Evolutionary conservation across 768 basidiomycete genomes (phyloP).

Genomic region (Dacryopinax spathularia): DNA sequence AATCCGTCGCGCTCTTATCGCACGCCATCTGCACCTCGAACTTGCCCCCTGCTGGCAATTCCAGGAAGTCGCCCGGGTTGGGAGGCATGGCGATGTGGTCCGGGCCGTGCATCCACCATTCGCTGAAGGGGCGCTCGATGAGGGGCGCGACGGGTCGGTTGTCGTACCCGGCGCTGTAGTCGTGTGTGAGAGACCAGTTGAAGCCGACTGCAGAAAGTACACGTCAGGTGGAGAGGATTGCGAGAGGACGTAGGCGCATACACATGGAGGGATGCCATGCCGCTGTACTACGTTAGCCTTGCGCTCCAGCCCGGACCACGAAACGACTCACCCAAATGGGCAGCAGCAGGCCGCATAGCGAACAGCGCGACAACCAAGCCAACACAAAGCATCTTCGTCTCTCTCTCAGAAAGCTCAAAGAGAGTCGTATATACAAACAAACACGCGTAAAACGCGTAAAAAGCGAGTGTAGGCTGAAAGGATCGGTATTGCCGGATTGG

Average conservation of each 20-base stretch:
- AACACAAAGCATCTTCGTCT: background rate
- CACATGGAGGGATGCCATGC: background rate
- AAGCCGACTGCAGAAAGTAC: background rate
- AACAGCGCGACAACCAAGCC: background rate
- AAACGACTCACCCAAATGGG: background rate
- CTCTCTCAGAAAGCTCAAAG: background rate
- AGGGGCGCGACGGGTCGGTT: conserved; percentile 44
- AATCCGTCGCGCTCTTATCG: conserved; percentile 48
- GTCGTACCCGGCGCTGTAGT: conserved; percentile 26
- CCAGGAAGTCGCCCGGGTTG: conserved; percentile 40
- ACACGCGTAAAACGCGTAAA: background rate
- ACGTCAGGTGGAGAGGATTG: background rate
- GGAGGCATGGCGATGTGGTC: conserved; percentile 49
- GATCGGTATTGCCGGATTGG: background rate
- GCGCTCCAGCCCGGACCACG: background rate
- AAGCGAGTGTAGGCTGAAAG: background rate
- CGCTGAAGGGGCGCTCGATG: conserved; percentile 25
- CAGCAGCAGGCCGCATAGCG: background rate
- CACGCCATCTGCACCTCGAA: conserved; percentile 43
- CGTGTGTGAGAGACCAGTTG: background rate
- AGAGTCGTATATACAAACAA: no score
- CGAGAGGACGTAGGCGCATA: background rate
- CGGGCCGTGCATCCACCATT: conserved; percentile 33
- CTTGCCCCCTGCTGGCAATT: conserved; percentile 43
- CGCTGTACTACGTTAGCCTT: background rate